These are phyloP conservation scores for Metarhizium rileyi DNA, from an alignment of 2,329 filamentous ascomycete species.

Conservation along the genomic window DNA sequence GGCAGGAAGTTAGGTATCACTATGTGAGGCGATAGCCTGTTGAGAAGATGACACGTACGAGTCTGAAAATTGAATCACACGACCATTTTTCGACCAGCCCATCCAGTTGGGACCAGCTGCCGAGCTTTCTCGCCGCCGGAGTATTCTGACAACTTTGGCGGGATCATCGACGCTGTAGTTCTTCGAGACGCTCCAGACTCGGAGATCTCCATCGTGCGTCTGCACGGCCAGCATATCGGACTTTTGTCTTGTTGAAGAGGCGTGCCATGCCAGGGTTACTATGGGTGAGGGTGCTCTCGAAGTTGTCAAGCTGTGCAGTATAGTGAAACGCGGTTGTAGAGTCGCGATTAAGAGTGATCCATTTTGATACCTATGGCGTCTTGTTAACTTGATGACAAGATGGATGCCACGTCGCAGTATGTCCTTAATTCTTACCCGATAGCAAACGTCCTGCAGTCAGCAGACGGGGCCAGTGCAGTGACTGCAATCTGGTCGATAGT, in stretches of 20 bases:
- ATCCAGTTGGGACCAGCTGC: conserved; percentile 83
- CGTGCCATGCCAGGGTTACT: conserved; percentile 84
- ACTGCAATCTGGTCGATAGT: conserved; percentile 90
- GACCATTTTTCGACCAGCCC: conserved; percentile 95
- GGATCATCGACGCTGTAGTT: conserved; percentile 58
- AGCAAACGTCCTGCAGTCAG: conserved; percentile 89
- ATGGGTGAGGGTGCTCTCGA: conserved; percentile 79
- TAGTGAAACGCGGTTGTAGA: conserved; percentile 84
- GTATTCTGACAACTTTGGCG: conserved; percentile 78
- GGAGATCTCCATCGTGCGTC: conserved; percentile 80
- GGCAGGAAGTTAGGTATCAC: conserved; percentile 3
- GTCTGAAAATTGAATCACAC: conserved; percentile 86
- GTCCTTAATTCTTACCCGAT: conserved; percentile 60
- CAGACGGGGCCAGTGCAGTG: conserved; percentile 80
- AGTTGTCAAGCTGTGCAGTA: conserved; percentile 84
- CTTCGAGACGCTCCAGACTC: conserved; percentile 96
- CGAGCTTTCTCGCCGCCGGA: conserved; percentile 70
- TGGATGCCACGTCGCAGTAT: background rate
- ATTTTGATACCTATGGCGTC: conserved; percentile 67
- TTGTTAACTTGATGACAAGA: conserved; percentile 3
- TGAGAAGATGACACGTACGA: conserved; percentile 49
- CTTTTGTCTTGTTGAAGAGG: conserved; percentile 89
- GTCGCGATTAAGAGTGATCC: conserved; percentile 86
- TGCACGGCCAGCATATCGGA: conserved; percentile 97
- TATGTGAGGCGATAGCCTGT: conserved; percentile 19